phyloP scores from a whole-genome alignment of 371 early-diverging fungal genomes.

The Mortierella sp. region DNA sequence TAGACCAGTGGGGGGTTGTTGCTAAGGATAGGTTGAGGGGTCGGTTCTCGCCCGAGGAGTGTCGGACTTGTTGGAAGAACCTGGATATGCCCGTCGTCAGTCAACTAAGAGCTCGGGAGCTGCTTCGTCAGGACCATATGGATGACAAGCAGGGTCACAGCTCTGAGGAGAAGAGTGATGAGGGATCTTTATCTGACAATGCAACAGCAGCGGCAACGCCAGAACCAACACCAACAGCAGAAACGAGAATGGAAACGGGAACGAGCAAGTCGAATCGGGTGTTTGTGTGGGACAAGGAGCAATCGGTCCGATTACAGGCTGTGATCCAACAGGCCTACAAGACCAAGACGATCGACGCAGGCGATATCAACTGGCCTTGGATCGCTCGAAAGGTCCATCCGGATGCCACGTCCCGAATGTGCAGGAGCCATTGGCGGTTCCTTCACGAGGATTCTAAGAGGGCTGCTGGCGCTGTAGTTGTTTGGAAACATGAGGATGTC shows the following conservation, averaged over 20 bases:
- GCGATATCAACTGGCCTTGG: constrained; percentile 50
- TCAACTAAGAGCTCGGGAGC: neutral
- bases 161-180: too few species aligned
- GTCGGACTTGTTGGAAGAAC: constrained; percentile 46
- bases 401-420: constrained; percentile 18
- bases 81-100: constrained; percentile 37
- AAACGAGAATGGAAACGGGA: neutral
- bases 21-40: constrained; percentile 11
- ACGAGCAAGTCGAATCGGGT: neutral
- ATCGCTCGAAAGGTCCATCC: constrained; percentile 33
- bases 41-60: constrained; percentile 22
- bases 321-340: constrained; percentile 35
- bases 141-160: too few species aligned
- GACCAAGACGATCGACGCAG: constrained; percentile 14
- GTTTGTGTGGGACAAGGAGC: constrained; percentile 46
- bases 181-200: too few species aligned
- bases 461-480: neutral
- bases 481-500: constrained; percentile 36
- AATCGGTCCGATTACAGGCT: constrained; percentile 34
- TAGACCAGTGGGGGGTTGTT: constrained; percentile 27
- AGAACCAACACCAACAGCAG: neutral
- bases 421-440: constrained; percentile 46
- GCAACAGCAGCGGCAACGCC: neutral
- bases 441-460: constrained; percentile 11
- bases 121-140: too few species aligned